These are phyloP conservation scores for Mikania micrantha DNA, from an alignment of 129 eudicot species.

Conservation along the genomic window DNA sequence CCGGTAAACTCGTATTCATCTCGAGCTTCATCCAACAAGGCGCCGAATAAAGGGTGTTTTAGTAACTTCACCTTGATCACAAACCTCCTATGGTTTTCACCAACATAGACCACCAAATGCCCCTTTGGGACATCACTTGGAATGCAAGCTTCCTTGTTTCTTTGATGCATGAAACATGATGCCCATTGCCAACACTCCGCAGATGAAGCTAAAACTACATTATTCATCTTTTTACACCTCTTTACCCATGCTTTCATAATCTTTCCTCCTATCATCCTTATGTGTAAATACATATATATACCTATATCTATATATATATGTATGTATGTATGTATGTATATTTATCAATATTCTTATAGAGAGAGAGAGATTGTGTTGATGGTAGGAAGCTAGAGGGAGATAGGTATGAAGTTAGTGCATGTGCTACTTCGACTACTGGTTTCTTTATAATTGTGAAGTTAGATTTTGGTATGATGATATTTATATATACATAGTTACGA, in stretches of 20 bases:
- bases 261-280: conserved; percentile 24
- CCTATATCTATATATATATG: background rate
- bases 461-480: conserved; percentile 36
- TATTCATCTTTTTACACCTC: conserved; percentile 44
- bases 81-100: conserved; percentile 55
- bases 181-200: conserved; percentile 43
- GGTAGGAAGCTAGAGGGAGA: conserved; percentile 23
- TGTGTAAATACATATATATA: background rate
- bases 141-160: conserved; percentile 30
- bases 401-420: conserved; percentile 30
- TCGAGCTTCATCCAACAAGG: conserved; percentile 71
- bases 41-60: conserved; percentile 65
- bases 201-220: conserved; percentile 28
- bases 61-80: conserved; percentile 64
- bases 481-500: conserved; percentile 32
- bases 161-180: conserved; percentile 27
- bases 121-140: conserved; percentile 94
- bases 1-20: conserved; percentile 55
- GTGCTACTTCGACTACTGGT: conserved; percentile 11
- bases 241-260: conserved; percentile 42
- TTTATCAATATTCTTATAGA: background rate
- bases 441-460: conserved; percentile 23
- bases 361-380: conserved; percentile 27
- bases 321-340: background rate
- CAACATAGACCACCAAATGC: conserved; percentile 85